Conservation (phyloP, 768 basidiomycete genomes). For the Galerina sulciceps region DNA sequence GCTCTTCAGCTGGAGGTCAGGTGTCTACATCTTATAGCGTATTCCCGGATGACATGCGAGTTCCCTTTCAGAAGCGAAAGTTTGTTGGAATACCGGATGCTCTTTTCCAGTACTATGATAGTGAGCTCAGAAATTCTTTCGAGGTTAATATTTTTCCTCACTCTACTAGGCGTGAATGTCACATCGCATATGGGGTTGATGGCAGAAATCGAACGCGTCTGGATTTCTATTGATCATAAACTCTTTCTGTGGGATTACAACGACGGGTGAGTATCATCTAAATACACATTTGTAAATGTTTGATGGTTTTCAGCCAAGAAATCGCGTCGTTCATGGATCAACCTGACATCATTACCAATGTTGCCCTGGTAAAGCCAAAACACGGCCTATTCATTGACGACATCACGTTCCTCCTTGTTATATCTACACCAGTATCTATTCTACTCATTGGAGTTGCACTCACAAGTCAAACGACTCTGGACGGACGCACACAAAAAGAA, state of each 20-base stretch:
- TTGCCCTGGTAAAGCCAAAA: constrained; percentile 87
- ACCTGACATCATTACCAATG: constrained; percentile 86
- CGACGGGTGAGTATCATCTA: constrained; percentile 70
- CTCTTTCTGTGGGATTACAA: constrained; percentile 96
- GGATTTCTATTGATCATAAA: constrained; percentile 94
- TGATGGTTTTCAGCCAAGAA: constrained; percentile 63
- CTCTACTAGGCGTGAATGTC: constrained; percentile 58
- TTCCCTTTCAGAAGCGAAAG: constrained; percentile 80
- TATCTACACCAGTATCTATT: constrained; percentile 85
- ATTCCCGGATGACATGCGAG: constrained; percentile 76
- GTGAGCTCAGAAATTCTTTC: constrained; percentile 40
- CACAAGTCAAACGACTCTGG: constrained; percentile 44
- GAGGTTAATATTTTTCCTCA: constrained; percentile 10
- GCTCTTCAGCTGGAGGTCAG: constrained; percentile 56
- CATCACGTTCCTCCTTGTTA: constrained; percentile 85
- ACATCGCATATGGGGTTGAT: constrained; percentile 89
- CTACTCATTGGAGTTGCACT: constrained; percentile 84
- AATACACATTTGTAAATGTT: neutral
- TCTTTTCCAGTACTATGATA: constrained; percentile 78
- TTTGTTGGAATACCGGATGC: constrained; percentile 80
- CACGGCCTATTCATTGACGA: constrained; percentile 90
- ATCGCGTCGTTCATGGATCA: constrained; percentile 93
- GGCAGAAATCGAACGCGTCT: constrained; percentile 91
- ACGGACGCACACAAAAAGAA: constrained; percentile 58
- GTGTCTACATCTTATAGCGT: constrained; percentile 81